Evolutionary conservation across 108 stramenopile genomes (phyloP), one percentile per base, ranked within the genome.

Genomic region (Cyclotella distinguenda): DNA sequence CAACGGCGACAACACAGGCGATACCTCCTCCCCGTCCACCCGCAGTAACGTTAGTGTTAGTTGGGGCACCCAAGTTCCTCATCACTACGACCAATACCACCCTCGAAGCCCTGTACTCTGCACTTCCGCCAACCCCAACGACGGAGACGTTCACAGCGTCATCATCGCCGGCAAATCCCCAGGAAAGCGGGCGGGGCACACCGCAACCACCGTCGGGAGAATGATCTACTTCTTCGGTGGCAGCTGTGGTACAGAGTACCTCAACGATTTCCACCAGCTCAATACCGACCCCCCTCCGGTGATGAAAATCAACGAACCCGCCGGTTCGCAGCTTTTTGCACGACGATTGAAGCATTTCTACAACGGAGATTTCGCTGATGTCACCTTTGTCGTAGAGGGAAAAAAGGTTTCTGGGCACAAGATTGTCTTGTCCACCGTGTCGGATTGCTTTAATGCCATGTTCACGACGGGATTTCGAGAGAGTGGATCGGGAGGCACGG

Each of bases 401-500:
- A 78, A 68, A 47, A 66, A 68, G 45, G 82, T 97, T 6, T 85
- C 83, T 58, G 97, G 86, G 26, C 97, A 97, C 79, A 88, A 92
- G 33, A 76, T 91, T 67, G 83, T 97, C 1, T 59, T 97, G 21
- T 85, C 86, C 12, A 77, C 86, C 15, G 82, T 88, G 2, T 94
- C 92, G 11, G 91, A 96, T 54, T 94, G 87, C 53, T 96, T 95
- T 66, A 81, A 85, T 18, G 93, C 94, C 64, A 97, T 97, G 95
- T 95, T 96, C 71, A 89, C 81, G 35, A 72, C 87, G 27, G 87
- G 87, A 5, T 91, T 94, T 72, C 82, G 88, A 7, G 87, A 97
- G 66, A 70, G 63, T 21, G 72, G 74, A 12, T 79, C 83, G 27
- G 80, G 79, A 13, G 23, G 63, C 31, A 72, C 74, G 26, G 89